Base-by-base conservation (phyloP, 2,329 filamentous ascomycete genomes). In the Tolypocladium pustulatum region DNA sequence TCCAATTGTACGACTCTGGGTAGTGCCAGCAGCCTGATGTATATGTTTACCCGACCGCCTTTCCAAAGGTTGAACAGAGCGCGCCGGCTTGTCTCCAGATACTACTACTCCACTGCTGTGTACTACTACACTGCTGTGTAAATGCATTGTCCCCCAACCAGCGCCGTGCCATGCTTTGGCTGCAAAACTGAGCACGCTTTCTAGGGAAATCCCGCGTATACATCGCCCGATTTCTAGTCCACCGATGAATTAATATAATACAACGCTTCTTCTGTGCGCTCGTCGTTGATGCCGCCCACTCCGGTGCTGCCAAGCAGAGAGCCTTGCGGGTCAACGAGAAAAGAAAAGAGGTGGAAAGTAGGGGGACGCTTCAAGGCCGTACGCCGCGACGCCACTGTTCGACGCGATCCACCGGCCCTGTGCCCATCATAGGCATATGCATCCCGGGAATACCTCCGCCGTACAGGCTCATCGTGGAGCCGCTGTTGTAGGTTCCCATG, bases 301-400 rank as follows among this genome's bases (percentile, higher is more conserved):
- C 30, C 30, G 20, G 10, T 51, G 46, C 46, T 6, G 17, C 46
- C 25, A 36, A 36, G 17, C 30, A 22, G 20, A 22, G 49, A 27
- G 22, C 34, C 38, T 22, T 13, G 37, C 8, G 13, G 4, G 37
- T 59, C 30, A 59, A 36, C 2, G 20, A 12, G 27, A n/a, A 13
- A 22, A 51, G 25, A 43, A 25, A 46, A 46, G 20, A 46, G 20
- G 38, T 41, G 32, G n/a, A n/a, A n/a, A n/a, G 32, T 34, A 7
- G 13, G 3, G 3, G 13, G 22, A 3, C 6, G 25, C 54, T 68
- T n/a, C 59, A 74, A 20, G 70, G 72, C 58, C 67, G 67, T 22
- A 78, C 71, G 55, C 75, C 68, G 57, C 76, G 75, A 51, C 75
- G 69, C 75, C 75, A 78, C 57, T 73, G 70, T 60, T 78, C 74